Base-by-base conservation (phyloP, 1,284 basidiomycete genomes). In the Puccinia triticina region DNA sequence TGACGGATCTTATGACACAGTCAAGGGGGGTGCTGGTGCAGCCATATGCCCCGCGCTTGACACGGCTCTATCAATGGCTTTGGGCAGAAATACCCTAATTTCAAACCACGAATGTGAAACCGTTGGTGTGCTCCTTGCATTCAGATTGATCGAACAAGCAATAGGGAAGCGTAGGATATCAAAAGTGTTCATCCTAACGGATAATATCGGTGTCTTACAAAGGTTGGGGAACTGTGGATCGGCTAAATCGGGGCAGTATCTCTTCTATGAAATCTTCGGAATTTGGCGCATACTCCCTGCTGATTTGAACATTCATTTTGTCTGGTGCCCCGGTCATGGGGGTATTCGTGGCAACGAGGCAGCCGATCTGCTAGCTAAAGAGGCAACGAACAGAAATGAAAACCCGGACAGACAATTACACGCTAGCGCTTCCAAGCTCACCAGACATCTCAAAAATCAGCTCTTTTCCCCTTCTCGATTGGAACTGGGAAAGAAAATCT, bases 321-420 rank as follows among this genome's bases (percentile, higher is more conserved):
- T 26, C 18, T 74, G 72, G 72, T 74, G 48, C 48, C 72, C 72
- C 0, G 72, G 72, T 0, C 72, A 77, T 48, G 18, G 16, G 18
- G 37, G 37, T 0, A 50, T 64, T 8, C 1, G 1, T 23, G 59
- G 59, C 2, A 77, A 77, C 23, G 26, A 77, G 16, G 21, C n/a
- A 11, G 75, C 75, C 12, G 37, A 43, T 12, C 40, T 43, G 40
- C 4, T 43, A 43, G 40, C 40, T 12, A 43, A 43, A 43, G 40
- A 43, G 64, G 57, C 37, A 3, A 50, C 46, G 5, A 16, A 10
- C 32, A 37, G 53, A 0, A 46, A 61, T 29, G 40, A 37, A 2
- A 11, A 11, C 57, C 75, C 61, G 16, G 43, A 48, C 11, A 7
- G 18, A 32, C 5, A 26, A 12, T 29, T 61, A 0, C 32, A 37